Conservation (phyloP, 140 eudicot genomes). For the Cichorium intybus region DNA sequence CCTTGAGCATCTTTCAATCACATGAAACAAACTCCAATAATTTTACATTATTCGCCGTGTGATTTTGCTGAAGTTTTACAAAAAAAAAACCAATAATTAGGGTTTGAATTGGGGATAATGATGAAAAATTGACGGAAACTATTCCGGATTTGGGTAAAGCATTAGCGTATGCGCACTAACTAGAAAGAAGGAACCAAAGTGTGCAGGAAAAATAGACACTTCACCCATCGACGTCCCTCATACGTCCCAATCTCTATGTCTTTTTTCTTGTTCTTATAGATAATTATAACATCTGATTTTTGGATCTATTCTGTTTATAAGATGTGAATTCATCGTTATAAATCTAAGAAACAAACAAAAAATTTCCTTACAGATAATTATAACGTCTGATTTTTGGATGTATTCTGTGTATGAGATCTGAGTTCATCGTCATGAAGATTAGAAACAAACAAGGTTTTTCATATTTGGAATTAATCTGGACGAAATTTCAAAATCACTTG, state of each 20-base stretch:
- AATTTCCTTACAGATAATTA: too few relatives aligned
- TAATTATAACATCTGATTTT: neutral
- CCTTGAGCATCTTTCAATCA: neutral
- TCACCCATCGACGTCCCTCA: constrained; percentile 24
- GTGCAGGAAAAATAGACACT: constrained; percentile 34
- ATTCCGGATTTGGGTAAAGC: constrained; percentile 1
- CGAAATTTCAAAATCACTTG: too few relatives aligned
- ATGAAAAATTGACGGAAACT: constrained; percentile 22
- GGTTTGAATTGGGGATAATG: constrained; percentile 9
- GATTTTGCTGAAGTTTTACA: neutral
- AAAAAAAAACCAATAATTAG: too few relatives aligned
- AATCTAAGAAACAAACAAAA: too few relatives aligned
- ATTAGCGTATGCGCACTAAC: constrained; percentile 13
- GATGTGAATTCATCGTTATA: too few relatives aligned
- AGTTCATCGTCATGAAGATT: too few relatives aligned
- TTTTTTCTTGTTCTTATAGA: neutral
- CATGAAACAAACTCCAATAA: neutral
- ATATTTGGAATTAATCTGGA: too few relatives aligned
- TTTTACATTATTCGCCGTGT: neutral
- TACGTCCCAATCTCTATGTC: constrained; percentile 19
- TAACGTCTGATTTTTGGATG: too few relatives aligned
- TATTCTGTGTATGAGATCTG: too few relatives aligned
- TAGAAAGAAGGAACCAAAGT: neutral
- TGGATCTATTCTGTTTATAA: neutral
- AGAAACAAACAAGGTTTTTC: too few relatives aligned